Conservation (phyloP, 2,329 filamentous ascomycete species). For the Paraphaeosphaeria minitans region DNA sequence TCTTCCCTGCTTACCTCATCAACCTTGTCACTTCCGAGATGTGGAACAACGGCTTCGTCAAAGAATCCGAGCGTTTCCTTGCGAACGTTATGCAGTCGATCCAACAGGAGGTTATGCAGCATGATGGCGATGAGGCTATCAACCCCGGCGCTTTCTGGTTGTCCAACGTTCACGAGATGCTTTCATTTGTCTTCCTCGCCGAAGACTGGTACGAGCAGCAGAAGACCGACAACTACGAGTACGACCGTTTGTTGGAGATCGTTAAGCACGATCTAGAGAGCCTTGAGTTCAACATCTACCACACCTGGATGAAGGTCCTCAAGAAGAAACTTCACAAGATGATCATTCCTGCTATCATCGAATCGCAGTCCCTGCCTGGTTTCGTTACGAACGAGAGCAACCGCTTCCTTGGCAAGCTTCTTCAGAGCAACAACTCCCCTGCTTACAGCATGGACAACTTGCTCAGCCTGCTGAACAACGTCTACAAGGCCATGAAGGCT, state of each 20-base stretch:
- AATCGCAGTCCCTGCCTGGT: constrained; percentile 95
- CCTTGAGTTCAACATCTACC: constrained; percentile 99
- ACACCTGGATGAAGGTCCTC: constrained; percentile 99
- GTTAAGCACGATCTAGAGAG: constrained; percentile 99
- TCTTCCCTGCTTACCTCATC: constrained; percentile 98
- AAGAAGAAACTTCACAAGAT: constrained; percentile 99
- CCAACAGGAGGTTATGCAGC: constrained; percentile 98
- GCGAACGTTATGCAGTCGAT: constrained; percentile 99
- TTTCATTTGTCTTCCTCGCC: constrained; percentile 97
- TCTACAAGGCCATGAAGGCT: constrained; percentile 98
- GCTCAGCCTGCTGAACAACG: constrained; percentile 91
- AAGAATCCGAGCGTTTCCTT: constrained; percentile 97
- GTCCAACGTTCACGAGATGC: constrained; percentile 99
- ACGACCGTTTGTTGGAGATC: constrained; percentile 94
- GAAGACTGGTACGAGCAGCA: constrained; percentile 99
- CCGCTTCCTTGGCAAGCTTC: constrained; percentile 94
- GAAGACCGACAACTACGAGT: constrained; percentile 99
- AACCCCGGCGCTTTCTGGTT: constrained; percentile 99
- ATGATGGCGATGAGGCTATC: constrained; percentile 95
- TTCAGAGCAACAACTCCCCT: constrained; percentile 86
- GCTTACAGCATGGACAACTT: constrained; percentile 99
- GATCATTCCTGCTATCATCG: constrained; percentile 99
- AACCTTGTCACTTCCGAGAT: constrained; percentile 99
- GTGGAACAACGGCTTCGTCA: constrained; percentile 99
- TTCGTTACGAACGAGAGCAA: constrained; percentile 99